Evolutionary conservation across 2,329 filamentous ascomycete species (phyloP).

Genomic region (Botrytis porri): DNA sequence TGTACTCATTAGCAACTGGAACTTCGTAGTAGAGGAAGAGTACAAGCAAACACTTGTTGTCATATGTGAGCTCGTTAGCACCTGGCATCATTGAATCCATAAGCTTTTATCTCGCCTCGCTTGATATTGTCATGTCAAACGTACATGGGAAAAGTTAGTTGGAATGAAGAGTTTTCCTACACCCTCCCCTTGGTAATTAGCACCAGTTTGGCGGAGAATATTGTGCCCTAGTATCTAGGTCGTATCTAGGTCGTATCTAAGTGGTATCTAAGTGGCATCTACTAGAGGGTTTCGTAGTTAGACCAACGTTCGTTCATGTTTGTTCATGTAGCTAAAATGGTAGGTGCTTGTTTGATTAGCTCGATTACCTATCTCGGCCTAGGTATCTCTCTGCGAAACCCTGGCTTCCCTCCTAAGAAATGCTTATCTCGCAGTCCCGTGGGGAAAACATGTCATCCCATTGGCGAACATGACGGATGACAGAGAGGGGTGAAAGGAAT

Average conservation of each 20-base stretch:
- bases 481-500: background rate
- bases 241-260: too few relatives aligned
- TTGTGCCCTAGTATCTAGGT: background rate
- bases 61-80: background rate
- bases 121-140: background rate
- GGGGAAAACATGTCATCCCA: background rate
- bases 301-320: background rate
- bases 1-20: background rate
- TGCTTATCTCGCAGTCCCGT: conserved; percentile 13
- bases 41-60: background rate
- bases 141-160: background rate
- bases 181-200: background rate
- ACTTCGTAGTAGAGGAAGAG: background rate
- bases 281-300: background rate
- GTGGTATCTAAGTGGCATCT: background rate
- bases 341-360: background rate
- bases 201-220: background rate
- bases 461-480: background rate
- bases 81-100: background rate
- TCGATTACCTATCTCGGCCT: background rate
- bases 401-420: background rate
- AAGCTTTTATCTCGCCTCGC: background rate
- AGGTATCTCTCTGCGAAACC: background rate
- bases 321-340: background rate
- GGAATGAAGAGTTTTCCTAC: background rate